Conservation (phyloP, 139 green algal genomes). For the Nannochloris sp. region DNA sequence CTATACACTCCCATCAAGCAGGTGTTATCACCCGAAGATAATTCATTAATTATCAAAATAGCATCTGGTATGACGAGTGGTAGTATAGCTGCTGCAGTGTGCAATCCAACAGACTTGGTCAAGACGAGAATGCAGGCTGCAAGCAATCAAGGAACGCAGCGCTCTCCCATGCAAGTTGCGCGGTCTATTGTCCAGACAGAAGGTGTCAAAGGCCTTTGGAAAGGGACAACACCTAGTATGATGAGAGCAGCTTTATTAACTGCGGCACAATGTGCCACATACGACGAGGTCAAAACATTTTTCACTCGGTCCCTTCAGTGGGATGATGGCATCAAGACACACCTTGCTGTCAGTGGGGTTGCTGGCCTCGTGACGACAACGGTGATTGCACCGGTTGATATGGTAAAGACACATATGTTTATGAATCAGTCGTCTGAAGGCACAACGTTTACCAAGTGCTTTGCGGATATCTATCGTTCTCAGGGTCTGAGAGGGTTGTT, state of each 20-base stretch:
- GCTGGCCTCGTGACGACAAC: constrained; percentile 82
- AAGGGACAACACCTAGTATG: constrained; percentile 60
- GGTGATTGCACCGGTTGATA: constrained; percentile 73
- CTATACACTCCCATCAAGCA: constrained; percentile 69
- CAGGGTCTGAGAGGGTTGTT: constrained; percentile 43
- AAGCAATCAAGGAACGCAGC: constrained; percentile 13
- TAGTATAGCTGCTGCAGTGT: constrained; percentile 55
- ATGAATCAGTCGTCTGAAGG: constrained; percentile 9
- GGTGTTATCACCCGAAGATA: neutral
- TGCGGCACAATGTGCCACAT: constrained; percentile 71
- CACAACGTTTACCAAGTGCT: constrained; percentile 8
- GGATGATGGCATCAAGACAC: constrained; percentile 40
- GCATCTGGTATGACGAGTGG: constrained; percentile 54
- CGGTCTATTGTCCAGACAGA: constrained; percentile 38
- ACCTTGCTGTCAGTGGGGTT: constrained; percentile 56
- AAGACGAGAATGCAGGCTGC: constrained; percentile 44
- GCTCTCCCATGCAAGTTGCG: constrained; percentile 29
- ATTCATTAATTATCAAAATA: constrained; percentile 6
- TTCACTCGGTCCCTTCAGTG: constrained; percentile 36
- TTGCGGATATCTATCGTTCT: constrained; percentile 22
- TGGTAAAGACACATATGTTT: constrained; percentile 68
- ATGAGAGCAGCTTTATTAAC: constrained; percentile 63
- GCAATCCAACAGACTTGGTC: constrained; percentile 74
- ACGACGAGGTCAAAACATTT: constrained; percentile 64
- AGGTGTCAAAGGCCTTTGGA: constrained; percentile 67